phyloP scores from a whole-genome alignment of 2,329 filamentous ascomycete species.

The Tolypocladium album region DNA sequence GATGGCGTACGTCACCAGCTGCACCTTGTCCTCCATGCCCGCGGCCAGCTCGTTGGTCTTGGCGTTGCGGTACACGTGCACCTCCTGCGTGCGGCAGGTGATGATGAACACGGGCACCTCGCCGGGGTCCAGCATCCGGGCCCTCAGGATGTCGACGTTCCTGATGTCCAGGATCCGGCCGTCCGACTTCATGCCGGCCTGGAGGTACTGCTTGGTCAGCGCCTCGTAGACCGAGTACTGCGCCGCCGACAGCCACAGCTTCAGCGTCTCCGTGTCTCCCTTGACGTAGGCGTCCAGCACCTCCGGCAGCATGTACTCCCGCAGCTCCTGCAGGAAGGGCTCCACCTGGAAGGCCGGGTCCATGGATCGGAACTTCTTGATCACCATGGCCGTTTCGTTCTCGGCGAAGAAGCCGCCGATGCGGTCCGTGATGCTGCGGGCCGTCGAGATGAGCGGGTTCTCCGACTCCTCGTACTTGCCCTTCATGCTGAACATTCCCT shows the following conservation, averaged over 20 bases:
- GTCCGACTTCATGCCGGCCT: constrained; percentile 85
- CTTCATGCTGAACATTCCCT: constrained; percentile 79
- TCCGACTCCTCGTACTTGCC: constrained; percentile 90
- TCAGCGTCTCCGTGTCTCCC: constrained; percentile 81
- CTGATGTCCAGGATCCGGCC: constrained; percentile 92
- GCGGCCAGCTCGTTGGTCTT: constrained; percentile 85
- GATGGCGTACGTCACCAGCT: constrained; percentile 96
- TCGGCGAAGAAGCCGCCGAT: constrained; percentile 95
- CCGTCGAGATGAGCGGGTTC: constrained; percentile 87
- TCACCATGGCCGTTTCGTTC: constrained; percentile 94
- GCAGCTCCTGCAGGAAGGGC: constrained; percentile 86
- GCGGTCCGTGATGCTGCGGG: constrained; percentile 85
- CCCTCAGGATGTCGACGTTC: constrained; percentile 78
- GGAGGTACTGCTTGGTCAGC: constrained; percentile 92
- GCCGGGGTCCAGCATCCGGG: constrained; percentile 71
- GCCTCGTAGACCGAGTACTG: constrained; percentile 96
- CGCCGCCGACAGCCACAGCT: constrained; percentile 90
- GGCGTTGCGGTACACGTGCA: constrained; percentile 89
- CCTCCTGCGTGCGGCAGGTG: constrained; percentile 91
- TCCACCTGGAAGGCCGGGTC: constrained; percentile 92
- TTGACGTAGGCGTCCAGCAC: constrained; percentile 97
- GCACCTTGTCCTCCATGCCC: constrained; percentile 97
- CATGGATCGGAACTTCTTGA: constrained; percentile 96
- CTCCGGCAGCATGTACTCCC: constrained; percentile 95
- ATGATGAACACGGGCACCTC: constrained; percentile 95